Conservation (phyloP, 176 grass and related monocot species). For the Carex parvula region DNA sequence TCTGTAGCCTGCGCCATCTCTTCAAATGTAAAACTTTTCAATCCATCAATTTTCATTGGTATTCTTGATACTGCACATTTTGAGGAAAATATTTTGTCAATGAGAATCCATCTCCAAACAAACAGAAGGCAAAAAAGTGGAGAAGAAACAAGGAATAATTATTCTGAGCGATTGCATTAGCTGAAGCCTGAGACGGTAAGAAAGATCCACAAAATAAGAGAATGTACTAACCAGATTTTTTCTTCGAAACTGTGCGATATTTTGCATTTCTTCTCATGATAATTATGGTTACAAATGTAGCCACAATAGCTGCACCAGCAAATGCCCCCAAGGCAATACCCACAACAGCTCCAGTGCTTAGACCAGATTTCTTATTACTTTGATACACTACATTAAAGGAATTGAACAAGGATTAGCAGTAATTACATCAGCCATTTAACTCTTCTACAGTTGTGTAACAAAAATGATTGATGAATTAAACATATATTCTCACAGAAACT, state of each 20-base stretch:
- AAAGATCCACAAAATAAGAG: conserved; percentile 15
- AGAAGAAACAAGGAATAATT: neutral
- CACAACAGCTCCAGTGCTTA: conserved; percentile 54
- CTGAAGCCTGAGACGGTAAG: conserved; percentile 11
- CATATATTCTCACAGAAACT: conserved; percentile 37
- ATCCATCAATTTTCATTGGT: conserved; percentile 73
- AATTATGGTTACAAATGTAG: conserved; percentile 50
- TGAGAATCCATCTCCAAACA: neutral
- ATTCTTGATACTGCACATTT: conserved; percentile 46
- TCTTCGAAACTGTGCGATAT: conserved; percentile 40
- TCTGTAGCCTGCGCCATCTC: conserved; percentile 71
- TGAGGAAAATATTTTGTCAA: neutral
- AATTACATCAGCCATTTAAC: neutral
- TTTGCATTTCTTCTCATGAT: conserved; percentile 53
- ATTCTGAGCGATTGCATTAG: conserved; percentile 35
- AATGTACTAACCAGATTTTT: conserved; percentile 51
- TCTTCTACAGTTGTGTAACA: neutral
- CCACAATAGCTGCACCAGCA: conserved; percentile 46
- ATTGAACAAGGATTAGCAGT: neutral
- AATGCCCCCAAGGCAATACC: conserved; percentile 50
- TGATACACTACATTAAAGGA: conserved; percentile 34
- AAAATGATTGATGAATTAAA: conserved; percentile 16
- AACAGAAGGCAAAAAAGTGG: conserved; percentile 1
- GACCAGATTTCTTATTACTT: conserved; percentile 35
- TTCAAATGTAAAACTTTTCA: conserved; percentile 76